phyloP scores from a whole-genome alignment of 2,329 filamentous ascomycete genomes.

The Colletotrichum australisinense region DNA sequence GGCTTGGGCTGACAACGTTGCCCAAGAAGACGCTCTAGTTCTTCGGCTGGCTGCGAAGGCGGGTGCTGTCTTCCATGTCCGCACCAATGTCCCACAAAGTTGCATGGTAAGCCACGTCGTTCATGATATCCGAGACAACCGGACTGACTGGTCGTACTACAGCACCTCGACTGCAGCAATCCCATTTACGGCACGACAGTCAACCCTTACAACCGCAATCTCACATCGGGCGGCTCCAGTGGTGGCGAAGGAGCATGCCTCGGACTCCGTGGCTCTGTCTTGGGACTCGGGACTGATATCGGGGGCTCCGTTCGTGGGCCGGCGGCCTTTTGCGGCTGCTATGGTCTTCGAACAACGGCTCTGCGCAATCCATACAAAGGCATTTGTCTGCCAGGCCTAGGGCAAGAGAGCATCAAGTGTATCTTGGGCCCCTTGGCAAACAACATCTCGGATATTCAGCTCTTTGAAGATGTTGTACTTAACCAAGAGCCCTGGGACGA shows the following conservation, averaged over 20 bases:
- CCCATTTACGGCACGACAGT: constrained; percentile 52
- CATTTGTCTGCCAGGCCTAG: constrained; percentile 42
- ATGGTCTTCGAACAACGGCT: constrained; percentile 54
- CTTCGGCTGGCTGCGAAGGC: constrained; percentile 43
- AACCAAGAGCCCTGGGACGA: constrained; percentile 53
- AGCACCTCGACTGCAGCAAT: constrained; percentile 46
- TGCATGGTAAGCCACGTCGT: constrained; percentile 42
- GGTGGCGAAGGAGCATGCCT: constrained; percentile 56
- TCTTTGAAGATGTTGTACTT: constrained; percentile 51
- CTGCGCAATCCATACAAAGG: constrained; percentile 44
- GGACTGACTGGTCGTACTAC: not conserved
- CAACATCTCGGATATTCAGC: constrained; percentile 47
- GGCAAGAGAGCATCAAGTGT: constrained; percentile 51
- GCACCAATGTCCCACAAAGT: constrained; percentile 54
- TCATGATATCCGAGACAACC: constrained; percentile 23
- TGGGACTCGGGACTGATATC: constrained; percentile 59
- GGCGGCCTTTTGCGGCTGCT: constrained; percentile 56
- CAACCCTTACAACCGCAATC: constrained; percentile 52
- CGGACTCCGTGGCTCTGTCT: constrained; percentile 51
- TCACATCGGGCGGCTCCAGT: constrained; percentile 54
- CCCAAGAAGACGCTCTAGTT: constrained; percentile 47
- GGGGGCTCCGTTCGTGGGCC: constrained; percentile 58
- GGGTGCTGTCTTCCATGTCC: constrained; percentile 54
- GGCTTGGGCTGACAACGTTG: constrained; percentile 49
- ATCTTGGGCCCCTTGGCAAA: constrained; percentile 34